Base-by-base conservation (phyloP, 2,329 filamentous ascomycete genomes). In the Dothistroma pini region DNA sequence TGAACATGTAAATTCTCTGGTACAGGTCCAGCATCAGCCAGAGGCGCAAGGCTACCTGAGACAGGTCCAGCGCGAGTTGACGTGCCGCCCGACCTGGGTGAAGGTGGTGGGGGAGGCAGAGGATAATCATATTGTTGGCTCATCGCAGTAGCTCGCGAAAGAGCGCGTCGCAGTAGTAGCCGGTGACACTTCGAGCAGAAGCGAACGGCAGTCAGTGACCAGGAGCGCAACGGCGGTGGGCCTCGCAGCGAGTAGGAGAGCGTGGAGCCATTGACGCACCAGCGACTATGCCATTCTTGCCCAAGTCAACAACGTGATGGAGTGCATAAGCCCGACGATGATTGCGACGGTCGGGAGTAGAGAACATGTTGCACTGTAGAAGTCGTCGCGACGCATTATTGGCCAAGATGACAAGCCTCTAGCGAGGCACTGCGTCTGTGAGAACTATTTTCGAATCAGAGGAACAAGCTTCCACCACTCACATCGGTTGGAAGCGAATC, bases 51-150 rank as follows among this genome's bases (percentile, higher is more conserved):
- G 54, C 56, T 59, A 47, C 61, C 54, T 38, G 59, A 53, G 51
- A 53, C 51, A 11, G 31, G 31, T 16, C 50, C 63, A 63, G 62
- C 59, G 58, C 57, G 58, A 64, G 56, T 53, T 63, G 60, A 61
- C 57, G 50, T 63, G 54, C 61, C 63, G 57, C 60, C 64, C 16
- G 64, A 52, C 25, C 61, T 60, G 22, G 65, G 63, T 44, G 63
- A 65, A 32, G 64, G 70, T 38, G 69, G 70, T 49, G 70, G 70
- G 58, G 68, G 69, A 61, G 68, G 70, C 50, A 63, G 67, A 55
- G 61, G 60, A 60, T 65, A 66, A 56, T 63, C 66, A 70, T 72
- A 64, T 57, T 71, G 70, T 61, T 70, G 68, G 69, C 68, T 70
- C 70, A 71, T 72, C 47, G 61, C 63, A 48, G 61, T 54, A 60